Evolutionary conservation across 176 grass and related monocot species (phyloP).

Genomic region (Aegilops umbellulata): DNA sequence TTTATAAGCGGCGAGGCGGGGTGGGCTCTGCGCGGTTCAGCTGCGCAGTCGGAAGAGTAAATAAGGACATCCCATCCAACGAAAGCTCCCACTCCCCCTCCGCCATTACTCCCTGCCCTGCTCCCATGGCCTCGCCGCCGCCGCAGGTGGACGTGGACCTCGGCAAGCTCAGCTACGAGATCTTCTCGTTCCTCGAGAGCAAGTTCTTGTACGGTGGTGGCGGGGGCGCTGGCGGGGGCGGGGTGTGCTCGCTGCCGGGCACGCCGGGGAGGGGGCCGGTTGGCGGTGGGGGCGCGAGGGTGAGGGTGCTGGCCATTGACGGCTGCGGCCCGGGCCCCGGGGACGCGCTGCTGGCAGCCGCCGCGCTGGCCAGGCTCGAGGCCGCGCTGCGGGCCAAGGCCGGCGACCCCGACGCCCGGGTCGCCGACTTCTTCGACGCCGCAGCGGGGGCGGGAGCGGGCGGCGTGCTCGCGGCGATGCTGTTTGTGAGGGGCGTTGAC

Average conservation of each 20-base stretch:
- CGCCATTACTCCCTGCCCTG: neutral
- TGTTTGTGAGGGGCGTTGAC: constrained; percentile 44
- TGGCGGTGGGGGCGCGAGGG: neutral
- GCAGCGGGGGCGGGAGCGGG: constrained; percentile 55
- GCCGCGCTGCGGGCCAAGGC: constrained; percentile 41
- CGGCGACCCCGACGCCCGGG: constrained; percentile 37
- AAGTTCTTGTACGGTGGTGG: constrained; percentile 70
- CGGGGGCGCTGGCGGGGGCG: neutral
- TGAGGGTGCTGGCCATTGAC: constrained; percentile 70
- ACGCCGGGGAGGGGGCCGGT: constrained; percentile 19
- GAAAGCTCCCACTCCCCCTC: constrained; percentile 36
- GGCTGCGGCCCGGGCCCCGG: constrained; percentile 42
- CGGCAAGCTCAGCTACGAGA: constrained; percentile 92
- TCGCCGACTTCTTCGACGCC: constrained; percentile 81
- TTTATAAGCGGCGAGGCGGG: constrained; percentile 26
- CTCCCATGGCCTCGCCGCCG: constrained; percentile 32
- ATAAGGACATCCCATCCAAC: constrained; percentile 31
- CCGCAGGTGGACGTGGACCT: constrained; percentile 43
- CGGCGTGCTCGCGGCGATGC: constrained; percentile 68
- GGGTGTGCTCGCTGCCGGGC: constrained; percentile 18
- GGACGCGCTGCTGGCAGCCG: constrained; percentile 56
- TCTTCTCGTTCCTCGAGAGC: constrained; percentile 89
- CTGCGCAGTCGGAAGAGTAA: constrained; percentile 16
- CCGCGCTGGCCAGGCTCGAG: constrained; percentile 56
- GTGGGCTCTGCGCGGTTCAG: neutral